Evolutionary conservation across 305 asterid genomes (phyloP), one percentile per base, ranked within the genome.

Genomic region (Fraxinus ornus): DNA sequence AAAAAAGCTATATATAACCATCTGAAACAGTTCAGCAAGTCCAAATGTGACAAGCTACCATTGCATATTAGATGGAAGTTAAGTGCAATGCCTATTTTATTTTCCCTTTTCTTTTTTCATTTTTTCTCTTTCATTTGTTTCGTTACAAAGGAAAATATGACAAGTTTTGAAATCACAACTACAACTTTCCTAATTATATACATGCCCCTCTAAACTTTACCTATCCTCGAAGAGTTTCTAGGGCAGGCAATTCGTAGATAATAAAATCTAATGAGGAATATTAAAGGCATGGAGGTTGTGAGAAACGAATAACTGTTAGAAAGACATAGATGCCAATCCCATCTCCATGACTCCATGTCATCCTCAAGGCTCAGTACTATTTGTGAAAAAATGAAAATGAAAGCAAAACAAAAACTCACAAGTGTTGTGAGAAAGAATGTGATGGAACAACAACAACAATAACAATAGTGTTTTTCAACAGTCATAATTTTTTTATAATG

Each of bases 21-120:
- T n/a, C 55, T 24, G 17, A 75, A 44, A 30, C 24, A 60, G 79
- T 75, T 62, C 86, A 76, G 72, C 44, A n/a, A 39, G 76, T 21
- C 70, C 26, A 60, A 60, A 21, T 60, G 30, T 21, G 26, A 60
- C 5, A 21, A 60, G 70, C 70, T 60, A 60, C 70, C 30, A 21
- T 5, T 39, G 35, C 76, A 35, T 21, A 60, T 6, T 60, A 7
- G 28, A 57, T 21, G 68, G 26, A 15, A 57, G 68, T 57, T 57
- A 57, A 57, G 12, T 57, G 68, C 30, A 19, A 19, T 60, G 30
- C 12, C 0, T 39, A 39, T 39, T 39, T 36, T 8, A 13, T 39
- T 19, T 57, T 57, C 22, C 7, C 32, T 30, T 30, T 30, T 30
- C 32, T 3, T 30, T 7, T 55, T 2, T 55, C 7, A n/a, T 19